Base-by-base conservation (phyloP, 2,329 filamentous ascomycete genomes). In the Alternaria arborescens region DNA sequence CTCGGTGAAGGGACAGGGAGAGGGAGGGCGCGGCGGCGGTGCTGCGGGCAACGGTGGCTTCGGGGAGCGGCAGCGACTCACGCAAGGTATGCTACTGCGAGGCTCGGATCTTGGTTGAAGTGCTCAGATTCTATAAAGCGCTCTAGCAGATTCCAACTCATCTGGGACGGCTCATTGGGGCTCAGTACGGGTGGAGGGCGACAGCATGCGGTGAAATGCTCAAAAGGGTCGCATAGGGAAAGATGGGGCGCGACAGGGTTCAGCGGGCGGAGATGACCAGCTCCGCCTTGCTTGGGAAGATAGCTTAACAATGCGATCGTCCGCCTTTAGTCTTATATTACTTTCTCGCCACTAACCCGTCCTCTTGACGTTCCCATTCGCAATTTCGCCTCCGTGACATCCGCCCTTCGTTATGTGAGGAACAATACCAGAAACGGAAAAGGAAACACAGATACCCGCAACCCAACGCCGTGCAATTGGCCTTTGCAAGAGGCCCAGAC, bases 91-190 rank as follows among this genome's bases (percentile, higher is more conserved):
- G 91, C 92, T 78, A 95, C 92, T 64, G 91, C 91, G 80, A 95
- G 89, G 80, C 93, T 94, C 66, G 92, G 91, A 82, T 94, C 90
- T 82, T 91, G 90, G 84, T 94, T 94, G 86, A 95, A 95, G 84
- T 95, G 91, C 85, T 95, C 92, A 84, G 91, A 93, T 86, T 94
- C 91, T 84, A 95, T 89, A 87, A 94, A 94, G 81, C 92, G 89
- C 85, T 92, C 91, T 79, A 95, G 87, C 83, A 95, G 85, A 84
- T 94, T 91, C 91, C 91, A 94, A 82, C 82, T 84, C 82, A 84
- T 84, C 74, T 73, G 75, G 75, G 71, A 72, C 76, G 75, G 74
- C 68, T 77, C 76, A 78, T 78, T 77, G 74, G 74, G 72, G 71
- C 70, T 69, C 57, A 42, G 58, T 40, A 66, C 51, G 62, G 61